Evolutionary conservation across 1,284 basidiomycete species (phyloP), one percentile per base, ranked within the genome.

Genomic region (Anthracocystis setariae): DNA sequence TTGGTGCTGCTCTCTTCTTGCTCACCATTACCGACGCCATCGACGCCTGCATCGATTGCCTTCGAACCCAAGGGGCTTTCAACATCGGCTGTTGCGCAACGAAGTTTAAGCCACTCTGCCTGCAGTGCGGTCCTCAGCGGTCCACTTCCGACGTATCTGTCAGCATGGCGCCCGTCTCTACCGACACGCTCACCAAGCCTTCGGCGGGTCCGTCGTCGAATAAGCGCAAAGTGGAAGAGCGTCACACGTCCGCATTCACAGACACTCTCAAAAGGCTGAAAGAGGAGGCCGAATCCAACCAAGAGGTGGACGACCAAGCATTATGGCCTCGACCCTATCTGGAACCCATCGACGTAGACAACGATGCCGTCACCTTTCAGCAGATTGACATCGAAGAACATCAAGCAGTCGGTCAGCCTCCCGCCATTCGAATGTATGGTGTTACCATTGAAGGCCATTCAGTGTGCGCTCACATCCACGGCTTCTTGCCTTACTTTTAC

Each of bases 321-420:
- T 38, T 61, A 10, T 81, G 79, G 79, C 72, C 73, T 3, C 71
- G 79, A 10, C 79, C 79, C 5, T 46, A 58, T 15, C 55, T 79
- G 23, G 51, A 64, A 3, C 57, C 62, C 2, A 48, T 81, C 38
- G 71, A 79, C 46, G 43, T 70, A 24, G 52, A 71, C 23, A 61
- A 46, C 9, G 69, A 78, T 33, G 37, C 38, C 24, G 61, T 80
- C 53, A 70, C 71, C 23, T 82, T 82, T 51, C 81, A 82, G 61
- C 81, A 82, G 59, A 82, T 82, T 51, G 81, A 82, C 45, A 77
- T 82, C 40, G 81, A 82, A 46, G 81, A 82, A 60, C 58, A 71
- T 21, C 74, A 74, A 43, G 49, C 61, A 24, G 64, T 78, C 5
- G 65, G 69, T 20, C 53, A 73, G 23, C 57, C 71, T 20, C 81